Evolutionary conservation across 2,329 filamentous ascomycete genomes (phyloP), one percentile per base, ranked within the genome.

Genomic region (Neofusicoccum ribis): DNA sequence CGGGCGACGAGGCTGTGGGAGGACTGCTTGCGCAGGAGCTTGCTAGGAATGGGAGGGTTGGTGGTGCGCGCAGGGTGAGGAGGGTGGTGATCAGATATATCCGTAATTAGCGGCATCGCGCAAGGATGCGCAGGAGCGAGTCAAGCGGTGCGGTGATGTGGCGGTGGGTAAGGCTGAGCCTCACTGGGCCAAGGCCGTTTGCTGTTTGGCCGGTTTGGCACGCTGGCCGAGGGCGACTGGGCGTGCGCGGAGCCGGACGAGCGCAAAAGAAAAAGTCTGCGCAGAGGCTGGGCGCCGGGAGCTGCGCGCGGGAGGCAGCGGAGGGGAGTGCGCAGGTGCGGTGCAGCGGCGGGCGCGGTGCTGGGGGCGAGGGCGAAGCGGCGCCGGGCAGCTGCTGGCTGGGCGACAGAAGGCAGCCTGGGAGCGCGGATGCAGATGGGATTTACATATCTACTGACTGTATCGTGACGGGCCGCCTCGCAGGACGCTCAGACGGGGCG

Each of bases 1-100:
- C 81, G 80, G 58, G 83, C 83, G 70, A 82, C 79, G 67, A 74
- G 72, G 61, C 82, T 83, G 72, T 83, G 82, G 71, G 83, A 80
- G 72, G 79, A 77, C 71, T 75, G 73, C 65, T 71, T 73, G 49
- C 67, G 68, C 47, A 44, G 49, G 54, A 44, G 50, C n/a, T 50
- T 54, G 47, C 23, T 64, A 64, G 50, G 17, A 64, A 64, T 64
- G 43, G 34, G 49, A 46, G 61, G 41, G 50, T 64, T 50, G 49
- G 63, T 47, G 56, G 41, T 37, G 54, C 58, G 31, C 47, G 15
- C 23, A 17, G 49, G 46, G 37, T n/a, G 44, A 71, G 47, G 59
- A 61, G 56, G 20, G 52, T 50, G 61, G 65, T 47, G 61, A 60
- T 60, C 56, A 65, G 56, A 60, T 60, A 60, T 60, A 47, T 61